Evolutionary conservation across 345 rosid genomes (phyloP).

Genomic region (Chamaenerion angustifolium): DNA sequence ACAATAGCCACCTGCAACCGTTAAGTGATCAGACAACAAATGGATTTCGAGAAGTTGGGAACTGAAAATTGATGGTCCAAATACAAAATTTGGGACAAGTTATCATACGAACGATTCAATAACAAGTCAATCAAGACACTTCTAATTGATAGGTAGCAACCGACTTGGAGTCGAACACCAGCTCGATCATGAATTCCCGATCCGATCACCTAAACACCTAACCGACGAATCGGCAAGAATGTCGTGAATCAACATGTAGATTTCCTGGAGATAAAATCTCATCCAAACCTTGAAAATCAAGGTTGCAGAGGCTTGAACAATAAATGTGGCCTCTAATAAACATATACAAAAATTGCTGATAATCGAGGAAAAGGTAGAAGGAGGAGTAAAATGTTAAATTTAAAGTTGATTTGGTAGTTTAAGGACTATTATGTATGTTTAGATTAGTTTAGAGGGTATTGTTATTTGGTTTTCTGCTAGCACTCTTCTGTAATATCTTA

Average conservation of each 20-base stretch:
- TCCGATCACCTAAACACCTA: neutral
- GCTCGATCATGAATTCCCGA: conserved; percentile 1
- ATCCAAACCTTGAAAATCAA: neutral
- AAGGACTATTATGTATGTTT: too few relatives aligned
- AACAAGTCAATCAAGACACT: neutral
- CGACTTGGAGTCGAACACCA: neutral
- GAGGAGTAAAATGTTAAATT: too few relatives aligned
- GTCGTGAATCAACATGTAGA: too few relatives aligned
- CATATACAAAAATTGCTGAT: neutral
- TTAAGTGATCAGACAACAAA: too few relatives aligned
- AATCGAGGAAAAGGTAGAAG: conserved; percentile 1
- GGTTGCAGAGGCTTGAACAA: neutral
- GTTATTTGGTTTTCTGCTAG: too few relatives aligned
- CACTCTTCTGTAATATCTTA: too few relatives aligned
- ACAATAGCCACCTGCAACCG: too few relatives aligned
- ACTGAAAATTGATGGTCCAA: neutral
- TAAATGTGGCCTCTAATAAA: neutral
- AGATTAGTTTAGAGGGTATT: too few relatives aligned
- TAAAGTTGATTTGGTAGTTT: too few relatives aligned
- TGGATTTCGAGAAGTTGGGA: too few relatives aligned
- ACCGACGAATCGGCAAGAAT: neutral
- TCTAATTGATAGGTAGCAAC: neutral
- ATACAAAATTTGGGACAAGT: neutral
- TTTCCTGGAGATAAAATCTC: too few relatives aligned
- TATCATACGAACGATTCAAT: neutral